phyloP scores from a whole-genome alignment of 306 rosid species.

The Alnus rubra region DNA sequence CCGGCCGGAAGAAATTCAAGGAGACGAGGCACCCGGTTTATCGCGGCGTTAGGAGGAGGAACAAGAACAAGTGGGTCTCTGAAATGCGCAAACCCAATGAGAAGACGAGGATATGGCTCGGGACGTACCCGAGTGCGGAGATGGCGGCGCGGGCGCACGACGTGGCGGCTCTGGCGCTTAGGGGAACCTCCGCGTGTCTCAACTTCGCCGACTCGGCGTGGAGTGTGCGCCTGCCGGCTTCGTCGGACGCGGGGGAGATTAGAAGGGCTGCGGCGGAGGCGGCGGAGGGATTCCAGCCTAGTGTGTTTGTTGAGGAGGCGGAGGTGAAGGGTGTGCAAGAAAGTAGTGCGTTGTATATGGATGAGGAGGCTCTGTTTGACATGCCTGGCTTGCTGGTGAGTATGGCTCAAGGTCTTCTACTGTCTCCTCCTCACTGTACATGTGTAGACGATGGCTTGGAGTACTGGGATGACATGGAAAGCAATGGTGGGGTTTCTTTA shows the following conservation, averaged over 20 bases:
- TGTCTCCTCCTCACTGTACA: slow-evolving; percentile 37
- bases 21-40: slow-evolving; percentile 87
- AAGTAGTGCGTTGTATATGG: slow-evolving; percentile 12
- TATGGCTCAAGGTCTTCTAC: slow-evolving; percentile 61
- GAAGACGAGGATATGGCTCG: slow-evolving; percentile 76
- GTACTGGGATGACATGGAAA: slow-evolving; percentile 30
- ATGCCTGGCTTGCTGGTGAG: slow-evolving; percentile 41
- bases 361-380: slow-evolving; percentile 34
- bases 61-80: slow-evolving; percentile 84
- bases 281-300: slow-evolving; percentile 41
- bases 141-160: slow-evolving; percentile 95
- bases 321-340: background rate
- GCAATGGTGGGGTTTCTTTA: slow-evolving; percentile 38
- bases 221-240: slow-evolving; percentile 48
- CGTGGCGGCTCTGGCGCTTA: slow-evolving; percentile 62
- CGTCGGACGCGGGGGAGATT: slow-evolving; percentile 50
- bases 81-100: slow-evolving; percentile 72
- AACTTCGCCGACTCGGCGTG: slow-evolving; percentile 74
- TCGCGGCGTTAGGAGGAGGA: slow-evolving; percentile 67
- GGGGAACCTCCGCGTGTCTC: slow-evolving; percentile 67
- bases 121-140: slow-evolving; percentile 71
- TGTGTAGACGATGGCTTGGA: too few relatives aligned
- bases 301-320: background rate
- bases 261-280: slow-evolving; percentile 59
- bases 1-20: slow-evolving; percentile 64